Base-by-base conservation (phyloP, 495 filamentous ascomycete species). In the Neurospora tetrasperma region DNA sequence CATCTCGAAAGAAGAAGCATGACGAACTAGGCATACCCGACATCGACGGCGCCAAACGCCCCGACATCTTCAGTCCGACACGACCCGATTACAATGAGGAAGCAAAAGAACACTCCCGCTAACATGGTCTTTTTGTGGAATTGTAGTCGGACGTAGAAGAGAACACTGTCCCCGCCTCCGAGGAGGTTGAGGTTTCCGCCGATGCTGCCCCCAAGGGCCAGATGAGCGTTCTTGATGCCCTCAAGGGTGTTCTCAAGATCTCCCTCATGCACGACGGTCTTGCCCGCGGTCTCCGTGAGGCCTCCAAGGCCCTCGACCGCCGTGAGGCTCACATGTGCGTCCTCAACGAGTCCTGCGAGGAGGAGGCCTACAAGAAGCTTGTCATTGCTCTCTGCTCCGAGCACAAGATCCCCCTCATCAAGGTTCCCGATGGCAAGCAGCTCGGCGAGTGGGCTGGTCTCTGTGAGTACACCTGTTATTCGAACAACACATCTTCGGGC, bases 331-430 rank as follows among this genome's bases (percentile, higher is more conserved):
- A 99, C 85, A 97, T 99, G 93, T 98, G 96, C 85, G 96, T 99
- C 78, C 89, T 99, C 73, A 98, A 98, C 88, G 96, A 99, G 89
- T 90, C 88, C 75, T 99, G 96, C 87, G 96, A 98, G 87, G 96
- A 99, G 89, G 96, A 99, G 88, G 95, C 96, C 75, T 99, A 99
- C 88, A 99, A 99, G 93, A 99, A 99, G 90, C 89, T 99, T 69
- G 95, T 99, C 76, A 93, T 98, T 75, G 96, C 96, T 76, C 89
- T 99, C 71, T 99, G 96, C 90, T 91, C 89, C 70, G 96, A 98
- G 88, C 96, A 99, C 88, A 96, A 97, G 90, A 99, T 99, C 80
- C 96, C 96, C 73, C 87, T 99, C 75, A 99, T 99, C 89, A 98
- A 99, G 91, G 95, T 99, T 75, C 94, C 95, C 81, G 96, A 99